These are phyloP conservation scores for Klebsormidium nitens DNA, from an alignment of 139 green algal genomes.

Conservation along the genomic window DNA sequence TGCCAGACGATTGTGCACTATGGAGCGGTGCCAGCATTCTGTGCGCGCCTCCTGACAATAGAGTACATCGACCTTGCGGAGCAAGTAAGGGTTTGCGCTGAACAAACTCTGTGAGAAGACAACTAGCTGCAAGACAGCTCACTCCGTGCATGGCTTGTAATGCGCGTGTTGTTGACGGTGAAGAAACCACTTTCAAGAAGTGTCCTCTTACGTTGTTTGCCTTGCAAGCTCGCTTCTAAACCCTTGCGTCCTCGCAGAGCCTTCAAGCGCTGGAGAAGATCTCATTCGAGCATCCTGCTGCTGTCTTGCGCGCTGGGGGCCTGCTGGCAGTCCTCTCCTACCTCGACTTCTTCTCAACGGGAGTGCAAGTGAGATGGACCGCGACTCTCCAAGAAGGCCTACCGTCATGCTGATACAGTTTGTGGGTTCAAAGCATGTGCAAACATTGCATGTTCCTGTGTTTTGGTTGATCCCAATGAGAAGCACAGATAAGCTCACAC, in stretches of 20 bases:
- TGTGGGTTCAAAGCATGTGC: neutral
- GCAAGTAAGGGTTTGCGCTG: conserved; percentile 51
- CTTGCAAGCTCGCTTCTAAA: no score
- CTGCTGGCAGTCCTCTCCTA: conserved; percentile 85
- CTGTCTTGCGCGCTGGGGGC: conserved; percentile 64
- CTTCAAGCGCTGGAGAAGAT: conserved; percentile 90
- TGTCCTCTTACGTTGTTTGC: no score
- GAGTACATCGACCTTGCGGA: conserved; percentile 98
- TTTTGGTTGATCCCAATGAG: conserved; percentile 1
- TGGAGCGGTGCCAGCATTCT: conserved; percentile 74
- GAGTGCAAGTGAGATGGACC: conserved; percentile 79
- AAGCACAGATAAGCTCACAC: neutral
- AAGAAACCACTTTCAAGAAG: no score
- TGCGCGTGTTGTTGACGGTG: no score
- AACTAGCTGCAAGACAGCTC: no score
- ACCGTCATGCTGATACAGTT: no score
- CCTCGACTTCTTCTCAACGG: conserved; percentile 91
- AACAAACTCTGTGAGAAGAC: neutral
- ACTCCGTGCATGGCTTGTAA: no score
- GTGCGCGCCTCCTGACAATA: conserved; percentile 78
- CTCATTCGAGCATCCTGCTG: conserved; percentile 71
- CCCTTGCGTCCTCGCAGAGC: no score
- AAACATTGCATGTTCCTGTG: conserved; percentile 4
- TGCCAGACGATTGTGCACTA: conserved; percentile 75
- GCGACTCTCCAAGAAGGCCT: no score